A percentile compares a stretch with the other conserved stretches of the same genome.
Evolutionary conservation across 1,139 yeast genomes (phyloP).

Genomic region (Magnusiomyces paraingens): DNA sequence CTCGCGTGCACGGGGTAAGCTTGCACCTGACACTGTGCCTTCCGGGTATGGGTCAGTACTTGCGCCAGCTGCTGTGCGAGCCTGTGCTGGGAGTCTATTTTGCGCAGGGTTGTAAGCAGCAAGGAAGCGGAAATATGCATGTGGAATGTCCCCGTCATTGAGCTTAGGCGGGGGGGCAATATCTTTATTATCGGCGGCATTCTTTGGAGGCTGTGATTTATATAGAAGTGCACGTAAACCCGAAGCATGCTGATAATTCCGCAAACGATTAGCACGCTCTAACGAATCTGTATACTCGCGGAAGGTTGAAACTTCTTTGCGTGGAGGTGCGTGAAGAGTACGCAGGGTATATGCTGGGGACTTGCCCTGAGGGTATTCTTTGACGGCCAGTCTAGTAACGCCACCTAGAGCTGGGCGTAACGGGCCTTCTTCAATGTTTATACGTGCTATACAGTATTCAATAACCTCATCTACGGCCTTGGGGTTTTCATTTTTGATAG

Average conservation of each 20-base stretch:
- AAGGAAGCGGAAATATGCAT: background rate
- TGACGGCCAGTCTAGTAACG: background rate
- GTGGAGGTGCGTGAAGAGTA: background rate
- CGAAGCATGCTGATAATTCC: background rate
- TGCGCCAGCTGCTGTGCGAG: background rate
- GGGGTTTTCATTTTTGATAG: no score
- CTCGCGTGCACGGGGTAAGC: background rate
- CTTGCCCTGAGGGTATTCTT: background rate
- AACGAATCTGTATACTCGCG: background rate
- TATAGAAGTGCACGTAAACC: background rate
- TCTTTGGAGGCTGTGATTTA: background rate
- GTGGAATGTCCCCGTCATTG: background rate
- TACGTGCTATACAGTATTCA: background rate
- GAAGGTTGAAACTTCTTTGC: background rate
- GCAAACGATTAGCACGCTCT: background rate
- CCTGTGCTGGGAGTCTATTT: background rate
- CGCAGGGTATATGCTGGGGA: background rate
- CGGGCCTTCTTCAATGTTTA: background rate
- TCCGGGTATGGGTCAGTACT: background rate
- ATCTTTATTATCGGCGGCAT: background rate
- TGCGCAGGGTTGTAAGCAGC: background rate
- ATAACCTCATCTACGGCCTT: background rate
- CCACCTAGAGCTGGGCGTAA: background rate
- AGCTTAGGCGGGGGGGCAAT: no score
- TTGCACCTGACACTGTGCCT: slow-evolving; percentile 1